Conservation (phyloP, 305 asterid species). For the Nicotiana rustica region DNA sequence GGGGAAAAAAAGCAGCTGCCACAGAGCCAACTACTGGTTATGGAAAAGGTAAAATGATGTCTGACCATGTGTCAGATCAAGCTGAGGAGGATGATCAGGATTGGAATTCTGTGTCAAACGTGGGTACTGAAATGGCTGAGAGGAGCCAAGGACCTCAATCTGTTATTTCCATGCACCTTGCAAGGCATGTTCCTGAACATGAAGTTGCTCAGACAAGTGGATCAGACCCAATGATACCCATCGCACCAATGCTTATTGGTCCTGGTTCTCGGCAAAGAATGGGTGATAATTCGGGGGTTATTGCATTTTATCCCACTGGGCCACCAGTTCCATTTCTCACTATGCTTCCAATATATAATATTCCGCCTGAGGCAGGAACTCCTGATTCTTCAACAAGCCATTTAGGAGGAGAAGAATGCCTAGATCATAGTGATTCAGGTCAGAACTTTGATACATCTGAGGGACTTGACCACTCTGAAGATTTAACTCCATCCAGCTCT, state of each 20-base stretch:
- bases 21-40: conserved; percentile 54
- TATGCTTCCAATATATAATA: conserved; percentile 83
- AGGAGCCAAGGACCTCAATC: conserved; percentile 60
- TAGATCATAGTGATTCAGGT: conserved; percentile 56
- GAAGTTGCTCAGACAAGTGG: conserved; percentile 82
- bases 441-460: conserved; percentile 55
- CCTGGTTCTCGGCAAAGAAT: conserved; percentile 72
- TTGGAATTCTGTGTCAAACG: conserved; percentile 55
- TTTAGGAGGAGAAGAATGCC: conserved; percentile 61
- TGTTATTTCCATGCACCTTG: conserved; percentile 59
- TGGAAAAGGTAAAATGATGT: conserved; percentile 69
- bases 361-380: conserved; percentile 67
- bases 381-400: conserved; percentile 65
- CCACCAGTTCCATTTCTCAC: conserved; percentile 97
- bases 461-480: conserved; percentile 64
- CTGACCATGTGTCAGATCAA: conserved; percentile 56
- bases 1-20: conserved; percentile 68
- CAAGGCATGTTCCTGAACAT: conserved; percentile 49
- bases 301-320: conserved; percentile 93
- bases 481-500: conserved; percentile 54
- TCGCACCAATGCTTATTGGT: conserved; percentile 78
- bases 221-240: conserved; percentile 70
- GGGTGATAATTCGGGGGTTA: conserved; percentile 70
- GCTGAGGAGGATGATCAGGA: conserved; percentile 75
- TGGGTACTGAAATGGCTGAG: conserved; percentile 59